Base-by-base conservation (phyloP, 1,284 basidiomycete species). In the Cryptococcus neoformans region DNA sequence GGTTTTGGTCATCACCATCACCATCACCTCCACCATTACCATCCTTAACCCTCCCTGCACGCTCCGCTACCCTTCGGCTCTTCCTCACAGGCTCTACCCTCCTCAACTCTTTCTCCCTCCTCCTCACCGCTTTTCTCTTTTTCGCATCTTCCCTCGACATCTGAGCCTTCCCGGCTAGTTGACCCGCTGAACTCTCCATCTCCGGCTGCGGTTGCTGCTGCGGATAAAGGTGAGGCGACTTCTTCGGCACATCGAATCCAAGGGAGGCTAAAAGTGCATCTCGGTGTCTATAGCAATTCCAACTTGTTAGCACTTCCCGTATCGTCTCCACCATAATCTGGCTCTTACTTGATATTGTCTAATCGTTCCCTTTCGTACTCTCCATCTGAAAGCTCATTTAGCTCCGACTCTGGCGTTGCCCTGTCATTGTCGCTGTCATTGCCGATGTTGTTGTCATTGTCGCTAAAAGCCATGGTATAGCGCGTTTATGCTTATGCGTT, bases 341-440 rank as follows among this genome's bases (percentile, higher is more conserved):
- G 4, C 28, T 28, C 46, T 62, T 66, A 73, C 67, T 67, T 64
- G 40, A 80, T 80, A 59, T 77, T 78, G 45, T 69, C 67, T 45
- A 70, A 65, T 44, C 79, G 51, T 50, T 74, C 62, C 44, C 62
- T 55, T 56, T 76, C 74, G 54, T 76, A 76, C n/a, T 54, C 51
- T 5, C 57, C 56, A 38, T 55, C 59, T 0, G 53, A 39, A 38
- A 58, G 45, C 38, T 56, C 58, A 38, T 59, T 40, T 40, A 59
- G 34, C 21, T 55, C 56, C 28, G 28, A 28, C 28, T 28, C 28
- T 28, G 28, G 28, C 4, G 28, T 28, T 4, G 28, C 4, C 28
- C 28, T 28, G 28, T 28, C 28, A 28, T 28, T 28, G 28, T 28
- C 28, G 28, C 4, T 28, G 28, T 28, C 28, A 4, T 28, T 28